These are phyloP conservation scores for Rhytidhysteron rufulum DNA, from an alignment of 2,329 filamentous ascomycete species.

Conservation along the genomic window DNA sequence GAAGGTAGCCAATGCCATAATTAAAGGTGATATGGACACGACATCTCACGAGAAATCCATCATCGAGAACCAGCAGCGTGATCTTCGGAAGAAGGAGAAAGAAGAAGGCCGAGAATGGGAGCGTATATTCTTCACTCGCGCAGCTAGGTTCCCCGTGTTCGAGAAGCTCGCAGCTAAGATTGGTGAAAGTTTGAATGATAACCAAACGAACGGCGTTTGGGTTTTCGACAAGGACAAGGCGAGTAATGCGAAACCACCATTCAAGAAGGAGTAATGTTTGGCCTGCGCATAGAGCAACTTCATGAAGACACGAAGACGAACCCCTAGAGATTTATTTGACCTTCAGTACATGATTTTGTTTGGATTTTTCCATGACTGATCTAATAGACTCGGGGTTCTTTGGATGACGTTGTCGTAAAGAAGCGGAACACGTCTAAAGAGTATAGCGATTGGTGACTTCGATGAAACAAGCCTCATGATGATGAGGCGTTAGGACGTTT, in stretches of 20 bases:
- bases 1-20: conserved; percentile 77
- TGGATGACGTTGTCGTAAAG: no score
- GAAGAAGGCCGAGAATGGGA: conserved; percentile 76
- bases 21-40: conserved; percentile 76
- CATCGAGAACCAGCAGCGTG: conserved; percentile 86
- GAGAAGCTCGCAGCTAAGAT: conserved; percentile 45
- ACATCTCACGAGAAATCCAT: conserved; percentile 76
- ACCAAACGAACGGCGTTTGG: conserved; percentile 69
- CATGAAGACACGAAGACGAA: no score
- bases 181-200: conserved; percentile 52
- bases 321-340: no score
- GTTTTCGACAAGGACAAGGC: conserved; percentile 58
- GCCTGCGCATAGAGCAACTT: no score
- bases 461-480: no score
- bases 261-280: not conserved
- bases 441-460: no score
- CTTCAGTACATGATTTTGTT: no score
- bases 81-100: conserved; percentile 68
- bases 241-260: conserved; percentile 6
- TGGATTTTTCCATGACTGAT: no score
- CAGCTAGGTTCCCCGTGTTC: conserved; percentile 38
- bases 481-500: no score
- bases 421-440: no score
- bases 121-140: conserved; percentile 70
- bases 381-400: no score